Evolutionary conservation across 106 monocot genomes (phyloP).

Genomic region (Allium sativum): DNA sequence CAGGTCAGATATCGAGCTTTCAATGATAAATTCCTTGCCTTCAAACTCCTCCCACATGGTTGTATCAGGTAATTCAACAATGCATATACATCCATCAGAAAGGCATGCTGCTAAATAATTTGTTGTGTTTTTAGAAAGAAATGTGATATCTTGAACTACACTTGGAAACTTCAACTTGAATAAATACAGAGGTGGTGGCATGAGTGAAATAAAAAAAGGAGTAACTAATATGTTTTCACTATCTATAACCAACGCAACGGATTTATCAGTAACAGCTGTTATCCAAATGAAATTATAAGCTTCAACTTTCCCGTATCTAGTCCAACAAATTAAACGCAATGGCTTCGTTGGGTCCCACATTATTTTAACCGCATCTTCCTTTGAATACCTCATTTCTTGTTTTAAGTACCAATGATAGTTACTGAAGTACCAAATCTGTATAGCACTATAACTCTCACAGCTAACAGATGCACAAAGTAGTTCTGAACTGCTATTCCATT

Average conservation of each 20-base stretch:
- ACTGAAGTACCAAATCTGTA: constrained; percentile 74
- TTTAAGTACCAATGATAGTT: constrained; percentile 99
- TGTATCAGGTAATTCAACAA: constrained; percentile 44
- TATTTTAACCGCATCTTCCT: constrained; percentile 52
- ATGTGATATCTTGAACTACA: constrained; percentile 52
- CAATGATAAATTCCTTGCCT: constrained; percentile 37
- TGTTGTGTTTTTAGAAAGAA: constrained; percentile 38
- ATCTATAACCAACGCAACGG: constrained; percentile 77
- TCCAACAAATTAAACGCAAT: constrained; percentile 76
- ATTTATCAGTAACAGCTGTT: constrained; percentile 65
- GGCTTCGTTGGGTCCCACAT: constrained; percentile 89
- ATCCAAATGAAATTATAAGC: constrained; percentile 64
- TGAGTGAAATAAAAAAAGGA: constrained; percentile 62
- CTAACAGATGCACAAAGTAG: constrained; percentile 58
- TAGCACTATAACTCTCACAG: constrained; percentile 47
- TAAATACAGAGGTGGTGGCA: constrained; percentile 92
- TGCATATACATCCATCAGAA: constrained; percentile 64
- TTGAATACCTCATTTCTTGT: constrained; percentile 73
- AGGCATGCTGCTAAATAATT: constrained; percentile 52
- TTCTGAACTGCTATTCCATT: constrained; percentile 91
- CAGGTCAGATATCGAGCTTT: constrained; percentile 24
- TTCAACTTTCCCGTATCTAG: constrained; percentile 45
- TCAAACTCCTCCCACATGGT: constrained; percentile 72
- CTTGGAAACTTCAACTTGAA: constrained; percentile 62
- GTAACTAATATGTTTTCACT: constrained; percentile 53